Conservation (phyloP, 2,329 filamentous ascomycete species). For the Diaporthe aspalathi region DNA sequence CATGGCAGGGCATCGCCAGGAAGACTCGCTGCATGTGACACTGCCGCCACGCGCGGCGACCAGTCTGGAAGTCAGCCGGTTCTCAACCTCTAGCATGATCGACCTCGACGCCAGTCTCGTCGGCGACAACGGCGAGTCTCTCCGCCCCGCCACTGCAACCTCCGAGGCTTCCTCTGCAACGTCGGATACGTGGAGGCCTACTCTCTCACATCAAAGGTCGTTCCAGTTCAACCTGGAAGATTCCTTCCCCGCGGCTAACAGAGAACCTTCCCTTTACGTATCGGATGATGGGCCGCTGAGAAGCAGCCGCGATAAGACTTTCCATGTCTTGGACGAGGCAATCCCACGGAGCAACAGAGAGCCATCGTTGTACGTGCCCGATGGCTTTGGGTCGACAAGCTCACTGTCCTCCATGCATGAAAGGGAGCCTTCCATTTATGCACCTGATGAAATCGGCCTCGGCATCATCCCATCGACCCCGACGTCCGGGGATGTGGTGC, state of each 20-base stretch:
- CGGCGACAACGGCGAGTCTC: slow-evolving; percentile 56
- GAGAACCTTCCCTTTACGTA: slow-evolving; percentile 34
- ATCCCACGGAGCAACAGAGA: slow-evolving; percentile 38
- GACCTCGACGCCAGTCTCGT: slow-evolving; percentile 52
- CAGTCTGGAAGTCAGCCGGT: slow-evolving; percentile 47
- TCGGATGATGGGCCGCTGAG: slow-evolving; percentile 31
- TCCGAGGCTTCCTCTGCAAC: slow-evolving; percentile 61
- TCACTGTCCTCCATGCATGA: slow-evolving; percentile 48
- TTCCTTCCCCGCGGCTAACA: slow-evolving; percentile 65
- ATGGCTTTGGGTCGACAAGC: slow-evolving; percentile 33
- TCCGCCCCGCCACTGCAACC: slow-evolving; percentile 68
- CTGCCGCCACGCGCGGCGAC: slow-evolving; percentile 45
- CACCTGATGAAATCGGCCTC: slow-evolving; percentile 68
- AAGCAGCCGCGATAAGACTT: slow-evolving; percentile 31
- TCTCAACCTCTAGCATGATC: slow-evolving; percentile 51
- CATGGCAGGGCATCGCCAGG: slow-evolving; percentile 29
- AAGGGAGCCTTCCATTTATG: slow-evolving; percentile 70
- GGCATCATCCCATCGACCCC: slow-evolving; percentile 48
- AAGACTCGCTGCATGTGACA: slow-evolving; percentile 53
- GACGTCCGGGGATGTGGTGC: slow-evolving; percentile 58
- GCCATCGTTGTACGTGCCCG: slow-evolving; percentile 37
- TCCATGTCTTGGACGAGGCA: slow-evolving; percentile 29
- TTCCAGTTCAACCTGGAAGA: slow-evolving; percentile 70
- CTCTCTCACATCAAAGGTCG: slow-evolving; percentile 64
- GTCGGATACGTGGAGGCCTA: slow-evolving; percentile 34